These are phyloP conservation scores for Petunia axillaris DNA, from an alignment of 257 asterid species.

Conservation along the genomic window DNA sequence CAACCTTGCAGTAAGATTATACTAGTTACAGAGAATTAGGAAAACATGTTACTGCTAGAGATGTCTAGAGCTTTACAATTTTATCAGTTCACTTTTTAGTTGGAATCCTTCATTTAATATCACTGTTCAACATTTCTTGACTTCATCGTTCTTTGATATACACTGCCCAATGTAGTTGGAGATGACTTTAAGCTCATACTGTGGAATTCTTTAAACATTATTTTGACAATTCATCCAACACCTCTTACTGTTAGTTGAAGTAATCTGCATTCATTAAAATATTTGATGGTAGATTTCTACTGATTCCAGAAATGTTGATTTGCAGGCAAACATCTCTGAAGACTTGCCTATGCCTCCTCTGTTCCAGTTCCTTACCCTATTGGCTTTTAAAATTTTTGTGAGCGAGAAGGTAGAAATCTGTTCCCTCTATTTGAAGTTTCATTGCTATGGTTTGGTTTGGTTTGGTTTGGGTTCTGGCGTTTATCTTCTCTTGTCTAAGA, in stretches of 20 bases:
- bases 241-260: not conserved
- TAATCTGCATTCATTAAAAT: slow-evolving; percentile 17
- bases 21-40: slow-evolving; percentile 12
- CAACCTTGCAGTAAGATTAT: not conserved
- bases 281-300: slow-evolving; percentile 22
- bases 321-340: slow-evolving; percentile 67
- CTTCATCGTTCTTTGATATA: not conserved
- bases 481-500: slow-evolving; percentile 20
- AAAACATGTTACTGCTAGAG: not conserved
- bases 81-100: not conserved
- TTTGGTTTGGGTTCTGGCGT: not conserved
- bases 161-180: not conserved
- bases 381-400: slow-evolving; percentile 81
- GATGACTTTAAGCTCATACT: slow-evolving; percentile 2
- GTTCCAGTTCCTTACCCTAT: slow-evolving; percentile 86
- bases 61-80: not conserved
- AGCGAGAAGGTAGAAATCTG: slow-evolving; percentile 60
- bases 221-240: slow-evolving; percentile 2
- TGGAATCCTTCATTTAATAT: slow-evolving; percentile 3
- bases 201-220: not conserved
- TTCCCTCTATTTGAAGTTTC: slow-evolving; percentile 21
- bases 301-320: slow-evolving; percentile 28
- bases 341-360: slow-evolving; percentile 94
- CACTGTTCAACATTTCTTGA: not conserved
- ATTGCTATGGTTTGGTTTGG: not conserved